Base-by-base conservation (phyloP, 805 yeast species). In the Wickerhamomyces hampshirensis region DNA sequence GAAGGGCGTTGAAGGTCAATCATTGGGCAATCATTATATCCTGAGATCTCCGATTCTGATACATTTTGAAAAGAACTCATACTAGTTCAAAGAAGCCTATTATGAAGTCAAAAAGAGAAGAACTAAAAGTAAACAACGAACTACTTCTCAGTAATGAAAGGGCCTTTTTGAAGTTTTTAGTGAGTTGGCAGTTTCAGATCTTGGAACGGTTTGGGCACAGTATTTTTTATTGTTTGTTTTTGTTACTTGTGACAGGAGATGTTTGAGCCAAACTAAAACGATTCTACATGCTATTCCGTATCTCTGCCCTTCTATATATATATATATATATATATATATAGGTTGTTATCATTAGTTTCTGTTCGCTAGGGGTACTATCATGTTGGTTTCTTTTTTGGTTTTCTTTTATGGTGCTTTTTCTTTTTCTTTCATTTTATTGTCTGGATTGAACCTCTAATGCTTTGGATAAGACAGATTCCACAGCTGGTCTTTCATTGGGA, bases 401-500 rank as follows among this genome's bases (percentile, higher is more conserved):
- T 4, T 28, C n/a, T 17, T 13, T n/a, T 28, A 11, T 28, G 19
- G 30, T 28, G 30, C 17, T 12, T 6, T 7, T n/a, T n/a, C n/a
- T n/a, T n/a, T n/a, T n/a, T n/a, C n/a, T n/a, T n/a, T n/a, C n/a
- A n/a, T n/a, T n/a, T 15, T 12, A 28, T 7, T 5, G 17, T 5
- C 34, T 29, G 12, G 47, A 33, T 40, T 67, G 70, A 5, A 69
- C 41, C 15, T 62, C 67, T 33, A 79, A 57, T 5, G 80, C 75
- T 30, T 49, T 58, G 10, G 71, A 66, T 35, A 83, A 51, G 3
- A 85, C 72, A 31, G 71, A 70, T 44, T 77, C 85, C 16, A 81
- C 69, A 0, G 68, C 43, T 0, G 95, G 95, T 42, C 97, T 66
- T 26, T 69, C 55, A 0, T 46, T 48, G 0, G 88, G 76, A 37